phyloP scores from a whole-genome alignment of 768 basidiomycete genomes.

The Kwoniella shandongensis region DNA sequence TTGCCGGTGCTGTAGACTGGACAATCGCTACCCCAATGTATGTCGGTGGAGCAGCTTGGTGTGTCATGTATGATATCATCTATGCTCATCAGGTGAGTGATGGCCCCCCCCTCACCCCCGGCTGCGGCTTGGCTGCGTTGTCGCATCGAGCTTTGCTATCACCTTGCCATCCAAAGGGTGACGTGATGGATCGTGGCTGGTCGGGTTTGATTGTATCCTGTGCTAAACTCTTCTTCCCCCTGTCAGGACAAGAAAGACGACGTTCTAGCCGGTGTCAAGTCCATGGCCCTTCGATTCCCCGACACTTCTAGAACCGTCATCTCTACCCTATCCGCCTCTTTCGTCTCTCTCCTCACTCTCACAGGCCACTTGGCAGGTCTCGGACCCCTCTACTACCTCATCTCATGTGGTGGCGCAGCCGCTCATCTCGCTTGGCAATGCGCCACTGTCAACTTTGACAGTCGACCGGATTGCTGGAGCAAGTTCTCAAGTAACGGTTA shows the following conservation, averaged over 20 bases:
- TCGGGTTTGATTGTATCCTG: constrained; percentile 3
- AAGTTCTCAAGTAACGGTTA: constrained; percentile 86
- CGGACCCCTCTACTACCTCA: constrained; percentile 70
- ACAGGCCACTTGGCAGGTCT: constrained; percentile 80
- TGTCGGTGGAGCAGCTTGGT: constrained; percentile 86
- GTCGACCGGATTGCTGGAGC: constrained; percentile 78
- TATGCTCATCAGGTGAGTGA: constrained; percentile 86
- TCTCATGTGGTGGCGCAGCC: constrained; percentile 71
- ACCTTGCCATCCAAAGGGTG: too few species aligned
- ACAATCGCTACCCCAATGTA: constrained; percentile 80
- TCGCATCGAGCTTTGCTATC: too few species aligned
- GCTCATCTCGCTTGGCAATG: constrained; percentile 77
- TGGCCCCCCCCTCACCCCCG: too few species aligned
- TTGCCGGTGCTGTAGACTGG: constrained; percentile 79
- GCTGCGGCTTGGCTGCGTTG: too few species aligned
- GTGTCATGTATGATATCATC: constrained; percentile 93
- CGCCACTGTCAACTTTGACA: constrained; percentile 71
- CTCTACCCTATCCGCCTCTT: constrained; percentile 67
- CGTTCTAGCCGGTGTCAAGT: constrained; percentile 79
- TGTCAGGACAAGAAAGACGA: constrained; percentile 89
- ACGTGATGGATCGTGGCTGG: too few species aligned
- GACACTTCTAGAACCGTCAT: constrained; percentile 70
- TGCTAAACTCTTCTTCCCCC: too few species aligned
- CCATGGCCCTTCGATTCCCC: constrained; percentile 90
- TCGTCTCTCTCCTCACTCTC: constrained; percentile 70